Percentiles rank a stretch among this genome's conserved stretches.
Evolutionary conservation across 441 rosid genomes (phyloP).

Genomic region (Cnidoscolus chayamansa): DNA sequence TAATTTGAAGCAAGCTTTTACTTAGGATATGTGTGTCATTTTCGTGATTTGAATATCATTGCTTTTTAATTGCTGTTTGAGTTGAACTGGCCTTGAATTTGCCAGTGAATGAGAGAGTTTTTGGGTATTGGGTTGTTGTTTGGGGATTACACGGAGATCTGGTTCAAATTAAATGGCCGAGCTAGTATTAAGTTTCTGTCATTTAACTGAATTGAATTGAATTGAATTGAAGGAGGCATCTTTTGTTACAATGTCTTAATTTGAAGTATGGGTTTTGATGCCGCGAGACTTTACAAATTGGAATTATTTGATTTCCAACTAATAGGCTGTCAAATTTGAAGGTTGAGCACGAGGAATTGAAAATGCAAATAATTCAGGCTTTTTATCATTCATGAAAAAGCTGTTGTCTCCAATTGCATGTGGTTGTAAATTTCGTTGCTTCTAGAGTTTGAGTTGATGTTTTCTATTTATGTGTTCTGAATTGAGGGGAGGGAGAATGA

Average conservation of each 20-base stretch:
- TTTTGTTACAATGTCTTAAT: neutral
- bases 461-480: neutral
- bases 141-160: conserved; percentile 15
- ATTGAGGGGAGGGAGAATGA: neutral
- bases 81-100: neutral
- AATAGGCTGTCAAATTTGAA: conserved; percentile 2
- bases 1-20: conserved; percentile 23
- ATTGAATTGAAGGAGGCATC: neutral
- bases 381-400: neutral
- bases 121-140: neutral
- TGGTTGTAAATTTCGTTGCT: neutral
- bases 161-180: neutral
- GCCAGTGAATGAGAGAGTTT: neutral
- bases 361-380: neutral
- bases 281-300: neutral
- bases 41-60: conserved; percentile 13
- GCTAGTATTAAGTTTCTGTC: neutral
- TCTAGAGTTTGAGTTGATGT: conserved; percentile 5
- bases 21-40: neutral
- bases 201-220: neutral
- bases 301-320: neutral
- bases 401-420: neutral
- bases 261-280: neutral
- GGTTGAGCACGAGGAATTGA: neutral
- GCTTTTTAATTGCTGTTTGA: neutral